Percentiles rank a stretch among this genome's conserved stretches.
phyloP scores from a whole-genome alignment of 2,329 filamentous ascomycete genomes.

The Karstenula rhodostoma region DNA sequence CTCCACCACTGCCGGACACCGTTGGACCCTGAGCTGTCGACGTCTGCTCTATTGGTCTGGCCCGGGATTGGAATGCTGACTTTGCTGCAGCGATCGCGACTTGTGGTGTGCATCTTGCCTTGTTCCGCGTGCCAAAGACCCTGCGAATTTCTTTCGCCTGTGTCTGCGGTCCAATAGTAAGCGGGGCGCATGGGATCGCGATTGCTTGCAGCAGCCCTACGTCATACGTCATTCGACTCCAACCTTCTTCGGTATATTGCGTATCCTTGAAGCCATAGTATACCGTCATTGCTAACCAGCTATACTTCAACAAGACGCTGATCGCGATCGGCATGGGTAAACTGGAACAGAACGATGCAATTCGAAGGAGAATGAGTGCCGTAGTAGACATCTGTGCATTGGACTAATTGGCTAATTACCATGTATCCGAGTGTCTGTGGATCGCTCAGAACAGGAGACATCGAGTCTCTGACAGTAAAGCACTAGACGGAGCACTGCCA shows the following conservation, averaged over 20 bases:
- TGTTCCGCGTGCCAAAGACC: conserved; percentile 11
- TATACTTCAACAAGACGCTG: background rate
- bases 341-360: background rate
- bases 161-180: conserved; percentile 14
- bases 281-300: conserved; percentile 11
- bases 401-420: background rate
- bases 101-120: conserved; percentile 30
- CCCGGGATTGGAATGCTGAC: background rate
- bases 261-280: background rate
- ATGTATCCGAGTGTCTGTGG: background rate
- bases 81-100: conserved; percentile 23
- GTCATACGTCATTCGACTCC: conserved; percentile 17
- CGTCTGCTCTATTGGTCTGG: background rate
- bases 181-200: conserved; percentile 21
- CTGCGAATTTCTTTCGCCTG: conserved; percentile 3
- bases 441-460: background rate
- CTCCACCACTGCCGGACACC: background rate
- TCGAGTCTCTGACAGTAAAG: background rate
- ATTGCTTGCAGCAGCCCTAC: conserved; percentile 24
- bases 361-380: background rate
- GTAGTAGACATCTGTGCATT: background rate
- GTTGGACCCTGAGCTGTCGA: conserved; percentile 15
- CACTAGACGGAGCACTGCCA: background rate
- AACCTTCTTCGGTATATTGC: conserved; percentile 4
- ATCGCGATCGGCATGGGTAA: background rate